These are phyloP conservation scores for Lasiosphaeriaceae sp. DNA, from an alignment of 495 filamentous ascomycete genomes.

Conservation along the genomic window DNA sequence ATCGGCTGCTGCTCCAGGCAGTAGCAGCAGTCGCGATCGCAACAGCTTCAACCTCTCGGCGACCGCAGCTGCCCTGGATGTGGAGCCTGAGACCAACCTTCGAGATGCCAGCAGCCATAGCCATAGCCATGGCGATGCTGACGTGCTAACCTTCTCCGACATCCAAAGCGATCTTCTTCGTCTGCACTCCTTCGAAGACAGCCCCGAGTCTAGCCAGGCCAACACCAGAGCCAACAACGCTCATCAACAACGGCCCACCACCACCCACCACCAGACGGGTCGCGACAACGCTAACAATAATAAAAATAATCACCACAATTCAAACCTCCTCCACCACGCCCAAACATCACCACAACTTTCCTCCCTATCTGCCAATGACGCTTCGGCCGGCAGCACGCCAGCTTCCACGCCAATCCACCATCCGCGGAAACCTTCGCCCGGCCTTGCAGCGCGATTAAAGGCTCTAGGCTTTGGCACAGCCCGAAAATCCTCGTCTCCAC, in stretches of 20 bases:
- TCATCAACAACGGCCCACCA: slow-evolving; percentile 9
- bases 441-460: slow-evolving; percentile 73
- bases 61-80: slow-evolving; percentile 9
- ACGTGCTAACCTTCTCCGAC: slow-evolving; percentile 40
- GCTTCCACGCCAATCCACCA: slow-evolving; percentile 25
- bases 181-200: slow-evolving; percentile 27
- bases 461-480: slow-evolving; percentile 57
- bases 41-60: slow-evolving; percentile 8
- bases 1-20: slow-evolving; percentile 27
- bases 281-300: slow-evolving; percentile 11
- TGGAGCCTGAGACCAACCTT: slow-evolving; percentile 25
- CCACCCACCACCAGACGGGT: neutral
- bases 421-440: slow-evolving; percentile 61
- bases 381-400: slow-evolving; percentile 12
- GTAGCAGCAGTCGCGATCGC: slow-evolving; percentile 27
- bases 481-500: slow-evolving; percentile 38
- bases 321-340: neutral
- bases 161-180: slow-evolving; percentile 35
- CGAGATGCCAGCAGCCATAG: slow-evolving; percentile 16
- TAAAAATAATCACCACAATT: slow-evolving; percentile 1
- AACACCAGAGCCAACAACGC: slow-evolving; percentile 16
- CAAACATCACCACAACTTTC: slow-evolving; percentile 11
- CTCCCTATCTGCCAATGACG: slow-evolving; percentile 11
- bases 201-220: slow-evolving; percentile 9
- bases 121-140: slow-evolving; percentile 9